A percentile compares a stretch with the other conserved stretches of the same genome.
Evolutionary conservation across 306 rosid genomes (phyloP).

Genomic region (Ceratonia siliqua): DNA sequence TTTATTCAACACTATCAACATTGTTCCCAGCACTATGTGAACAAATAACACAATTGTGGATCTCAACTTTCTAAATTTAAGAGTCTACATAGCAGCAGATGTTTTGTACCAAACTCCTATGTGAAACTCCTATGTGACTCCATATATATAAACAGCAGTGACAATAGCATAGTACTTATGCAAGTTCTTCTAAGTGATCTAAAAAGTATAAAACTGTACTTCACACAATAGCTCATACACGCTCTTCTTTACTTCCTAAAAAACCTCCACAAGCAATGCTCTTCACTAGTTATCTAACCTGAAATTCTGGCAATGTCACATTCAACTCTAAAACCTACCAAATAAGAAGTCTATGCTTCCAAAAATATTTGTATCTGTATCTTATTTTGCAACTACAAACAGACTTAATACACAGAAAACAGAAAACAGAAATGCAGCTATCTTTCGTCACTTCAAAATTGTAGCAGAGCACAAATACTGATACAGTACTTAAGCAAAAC

Average conservation of each 20-base stretch:
- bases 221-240: background rate
- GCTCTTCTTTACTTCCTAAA: background rate
- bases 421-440: conserved; percentile 1
- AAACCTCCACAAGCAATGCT: conserved; percentile 10
- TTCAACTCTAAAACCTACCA: conserved; percentile 22
- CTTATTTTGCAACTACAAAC: background rate
- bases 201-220: background rate
- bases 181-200: background rate
- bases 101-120: background rate
- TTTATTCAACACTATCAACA: conserved; percentile 17
- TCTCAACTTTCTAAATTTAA: background rate
- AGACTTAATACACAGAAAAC: conserved; percentile 16
- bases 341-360: conserved; percentile 4
- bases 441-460: conserved; percentile 5
- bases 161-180: background rate
- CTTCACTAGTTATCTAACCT: conserved; percentile 13
- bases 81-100: background rate
- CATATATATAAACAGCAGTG: background rate
- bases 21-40: background rate
- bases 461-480: background rate
- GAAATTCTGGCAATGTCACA: conserved; percentile 4
- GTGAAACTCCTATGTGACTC: background rate
- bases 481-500: conserved; percentile 43
- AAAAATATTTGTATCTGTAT: background rate
- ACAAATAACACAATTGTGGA: background rate